Percentiles rank a stretch among this genome's conserved stretches.
phyloP scores from a whole-genome alignment of 352 stramenopile genomes.

The Phytopythium oedochilum region DNA sequence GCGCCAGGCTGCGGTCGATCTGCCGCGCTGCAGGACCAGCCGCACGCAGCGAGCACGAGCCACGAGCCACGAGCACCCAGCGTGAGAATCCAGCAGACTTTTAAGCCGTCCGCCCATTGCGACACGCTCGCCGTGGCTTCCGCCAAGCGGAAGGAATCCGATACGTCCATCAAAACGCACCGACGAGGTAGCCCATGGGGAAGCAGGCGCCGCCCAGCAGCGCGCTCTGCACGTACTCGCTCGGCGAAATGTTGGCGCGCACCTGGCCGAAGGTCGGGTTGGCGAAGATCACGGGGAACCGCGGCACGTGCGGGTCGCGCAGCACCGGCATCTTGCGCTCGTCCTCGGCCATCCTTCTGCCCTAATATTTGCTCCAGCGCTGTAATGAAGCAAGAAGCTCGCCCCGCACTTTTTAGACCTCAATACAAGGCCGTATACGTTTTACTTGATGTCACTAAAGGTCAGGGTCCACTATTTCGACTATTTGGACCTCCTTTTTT shows the following conservation, averaged over 20 bases:
- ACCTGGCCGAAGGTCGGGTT: constrained; percentile 60
- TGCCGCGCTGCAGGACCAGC: constrained; percentile 33
- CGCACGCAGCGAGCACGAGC: too few species aligned
- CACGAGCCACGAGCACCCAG: too few species aligned
- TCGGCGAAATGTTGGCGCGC: constrained; percentile 43
- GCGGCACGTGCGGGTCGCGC: constrained; percentile 52
- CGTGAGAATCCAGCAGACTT: not conserved
- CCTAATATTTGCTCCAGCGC: too few species aligned
- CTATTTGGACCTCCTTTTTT: too few species aligned
- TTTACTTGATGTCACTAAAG: too few species aligned
- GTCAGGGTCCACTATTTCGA: too few species aligned
- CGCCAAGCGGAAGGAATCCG: not conserved
- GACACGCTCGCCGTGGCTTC: not conserved
- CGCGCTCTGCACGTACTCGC: constrained; percentile 39
- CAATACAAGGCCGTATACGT: not conserved
- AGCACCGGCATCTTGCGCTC: constrained; percentile 20
- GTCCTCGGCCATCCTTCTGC: constrained; percentile 8
- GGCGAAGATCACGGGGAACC: constrained; percentile 64
- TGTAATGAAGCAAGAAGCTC: not conserved
- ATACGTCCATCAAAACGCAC: constrained; percentile 19
- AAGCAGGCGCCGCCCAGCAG: constrained; percentile 46
- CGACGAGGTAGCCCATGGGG: constrained; percentile 67
- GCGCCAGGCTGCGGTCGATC: constrained; percentile 51
- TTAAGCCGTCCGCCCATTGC: not conserved
- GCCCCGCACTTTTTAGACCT: not conserved